Percentiles rank a stretch among this genome's conserved stretches.
Evolutionary conservation across 2,329 filamentous ascomycete species (phyloP).

Genomic region (Ophiostoma pallidulum): DNA sequence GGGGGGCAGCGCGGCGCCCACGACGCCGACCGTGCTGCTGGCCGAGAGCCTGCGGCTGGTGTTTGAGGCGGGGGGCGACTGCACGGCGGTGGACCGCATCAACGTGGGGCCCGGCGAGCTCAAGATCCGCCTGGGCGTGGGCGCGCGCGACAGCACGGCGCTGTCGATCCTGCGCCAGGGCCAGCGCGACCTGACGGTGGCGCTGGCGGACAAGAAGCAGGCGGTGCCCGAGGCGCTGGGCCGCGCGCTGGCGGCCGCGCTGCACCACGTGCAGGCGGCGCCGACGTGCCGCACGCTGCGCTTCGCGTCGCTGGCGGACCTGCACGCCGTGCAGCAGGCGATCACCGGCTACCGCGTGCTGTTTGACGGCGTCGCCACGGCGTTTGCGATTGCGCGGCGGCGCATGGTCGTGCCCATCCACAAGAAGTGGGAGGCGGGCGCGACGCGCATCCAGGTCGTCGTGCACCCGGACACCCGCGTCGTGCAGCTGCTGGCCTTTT

Average conservation of each 20-base stretch:
- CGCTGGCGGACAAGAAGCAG: slow-evolving; percentile 63
- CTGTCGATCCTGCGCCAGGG: slow-evolving; percentile 61
- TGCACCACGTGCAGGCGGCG: slow-evolving; percentile 47
- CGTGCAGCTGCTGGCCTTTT: slow-evolving; percentile 73
- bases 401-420: slow-evolving; percentile 88
- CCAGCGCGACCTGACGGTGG: slow-evolving; percentile 68
- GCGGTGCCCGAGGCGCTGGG: slow-evolving; percentile 51
- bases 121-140: slow-evolving; percentile 55
- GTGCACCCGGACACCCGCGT: slow-evolving; percentile 59
- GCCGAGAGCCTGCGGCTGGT: slow-evolving; percentile 69
- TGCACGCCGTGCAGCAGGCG: slow-evolving; percentile 71
- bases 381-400: slow-evolving; percentile 72
- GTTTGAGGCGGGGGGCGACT: slow-evolving; percentile 63
- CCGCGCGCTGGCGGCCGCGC: slow-evolving; percentile 52
- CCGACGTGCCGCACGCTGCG: slow-evolving; percentile 64
- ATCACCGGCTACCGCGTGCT: slow-evolving; percentile 72
- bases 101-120: slow-evolving; percentile 72
- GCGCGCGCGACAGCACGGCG: slow-evolving; percentile 50
- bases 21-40: too few relatives aligned
- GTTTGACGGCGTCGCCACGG: slow-evolving; percentile 61
- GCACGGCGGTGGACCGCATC: slow-evolving; percentile 72
- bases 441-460: slow-evolving; percentile 71
- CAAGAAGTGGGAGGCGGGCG: slow-evolving; percentile 86
- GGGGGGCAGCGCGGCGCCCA: too few relatives aligned
- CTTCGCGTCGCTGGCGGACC: slow-evolving; percentile 55